Evolutionary conservation across 192 early-diverging fungal species (phyloP).

Genomic region (Diversispora epigaea): DNA sequence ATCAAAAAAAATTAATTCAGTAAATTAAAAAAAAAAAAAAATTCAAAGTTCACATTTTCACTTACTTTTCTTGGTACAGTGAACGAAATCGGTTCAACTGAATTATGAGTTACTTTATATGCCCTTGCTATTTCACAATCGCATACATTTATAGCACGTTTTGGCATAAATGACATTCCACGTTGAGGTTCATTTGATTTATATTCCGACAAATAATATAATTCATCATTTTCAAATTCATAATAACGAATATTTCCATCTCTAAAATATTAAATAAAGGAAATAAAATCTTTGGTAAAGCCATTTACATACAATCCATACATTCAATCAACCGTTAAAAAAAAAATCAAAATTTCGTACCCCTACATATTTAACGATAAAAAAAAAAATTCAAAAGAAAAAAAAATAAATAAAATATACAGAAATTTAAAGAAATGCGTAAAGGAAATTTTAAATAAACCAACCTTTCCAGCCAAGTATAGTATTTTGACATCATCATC

Average conservation of each 20-base stretch:
- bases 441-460: not conserved
- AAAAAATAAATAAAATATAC: not conserved
- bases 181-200: conserved; percentile 90
- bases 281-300: not conserved
- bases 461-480: conserved; percentile 91
- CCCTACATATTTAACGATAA: not conserved
- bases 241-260: conserved; percentile 99
- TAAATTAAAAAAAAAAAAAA: not conserved
- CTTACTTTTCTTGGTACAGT: conserved; percentile 90
- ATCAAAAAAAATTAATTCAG: conserved; percentile 6
- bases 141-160: conserved; percentile 80
- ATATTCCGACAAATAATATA: conserved; percentile 86
- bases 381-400: not conserved
- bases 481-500: conserved; percentile 89
- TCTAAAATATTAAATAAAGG: conserved; percentile 42
- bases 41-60: not conserved
- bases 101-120: conserved; percentile 86
- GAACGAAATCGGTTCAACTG: conserved; percentile 96
- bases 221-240: conserved; percentile 93
- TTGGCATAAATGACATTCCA: conserved; percentile 91
- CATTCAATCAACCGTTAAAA: not conserved
- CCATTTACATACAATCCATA: not conserved
- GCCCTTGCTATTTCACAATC: conserved; percentile 92
- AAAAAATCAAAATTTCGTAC: not conserved
- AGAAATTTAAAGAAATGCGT: conserved; percentile 1